A percentile compares a stretch with the other conserved stretches of the same genome.
These are phyloP conservation scores for Pseudopyrenochaeta lycopersici DNA, from an alignment of 2,329 filamentous ascomycete species.

Conservation along the genomic window DNA sequence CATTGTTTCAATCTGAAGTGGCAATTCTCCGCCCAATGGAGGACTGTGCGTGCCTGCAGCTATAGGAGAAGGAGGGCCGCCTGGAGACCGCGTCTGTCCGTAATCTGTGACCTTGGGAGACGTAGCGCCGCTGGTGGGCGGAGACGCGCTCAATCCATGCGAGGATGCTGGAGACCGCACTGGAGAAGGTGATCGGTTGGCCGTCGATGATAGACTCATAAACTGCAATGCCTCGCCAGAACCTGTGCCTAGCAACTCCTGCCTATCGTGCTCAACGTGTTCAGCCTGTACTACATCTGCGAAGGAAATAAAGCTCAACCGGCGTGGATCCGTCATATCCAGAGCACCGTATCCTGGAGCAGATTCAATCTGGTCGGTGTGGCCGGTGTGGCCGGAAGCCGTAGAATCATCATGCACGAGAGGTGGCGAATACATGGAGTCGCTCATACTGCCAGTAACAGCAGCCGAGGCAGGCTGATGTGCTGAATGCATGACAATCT, in stretches of 20 bases:
- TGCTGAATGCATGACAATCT: constrained; percentile 87
- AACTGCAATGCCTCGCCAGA: constrained; percentile 71
- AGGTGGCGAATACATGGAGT: constrained; percentile 46
- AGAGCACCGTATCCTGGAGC: constrained; percentile 79
- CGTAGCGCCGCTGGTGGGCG: constrained; percentile 77
- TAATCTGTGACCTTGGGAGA: constrained; percentile 77
- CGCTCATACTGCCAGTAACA: constrained; percentile 56
- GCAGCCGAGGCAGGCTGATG: constrained; percentile 81
- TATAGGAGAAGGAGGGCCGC: constrained; percentile 64
- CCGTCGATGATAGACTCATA: constrained; percentile 71
- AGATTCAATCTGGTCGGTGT: constrained; percentile 38
- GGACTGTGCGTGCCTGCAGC: constrained; percentile 61
- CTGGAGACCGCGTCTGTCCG: constrained; percentile 67
- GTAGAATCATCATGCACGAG: constrained; percentile 41
- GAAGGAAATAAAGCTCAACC: constrained; percentile 95
- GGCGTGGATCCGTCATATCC: constrained; percentile 79
- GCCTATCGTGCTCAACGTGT: constrained; percentile 71
- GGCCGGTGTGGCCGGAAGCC: constrained; percentile 32
- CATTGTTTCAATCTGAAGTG: constrained; percentile 92
- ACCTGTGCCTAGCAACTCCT: constrained; percentile 28
- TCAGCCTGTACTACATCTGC: constrained; percentile 92
- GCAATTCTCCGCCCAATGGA: constrained; percentile 72
- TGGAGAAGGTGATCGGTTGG: constrained; percentile 77
- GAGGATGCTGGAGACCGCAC: constrained; percentile 81
- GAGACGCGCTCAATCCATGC: constrained; percentile 72